These are phyloP conservation scores for Pseudogymnoascus sp. DNA, from an alignment of 2,329 filamentous ascomycete genomes.

Conservation along the genomic window DNA sequence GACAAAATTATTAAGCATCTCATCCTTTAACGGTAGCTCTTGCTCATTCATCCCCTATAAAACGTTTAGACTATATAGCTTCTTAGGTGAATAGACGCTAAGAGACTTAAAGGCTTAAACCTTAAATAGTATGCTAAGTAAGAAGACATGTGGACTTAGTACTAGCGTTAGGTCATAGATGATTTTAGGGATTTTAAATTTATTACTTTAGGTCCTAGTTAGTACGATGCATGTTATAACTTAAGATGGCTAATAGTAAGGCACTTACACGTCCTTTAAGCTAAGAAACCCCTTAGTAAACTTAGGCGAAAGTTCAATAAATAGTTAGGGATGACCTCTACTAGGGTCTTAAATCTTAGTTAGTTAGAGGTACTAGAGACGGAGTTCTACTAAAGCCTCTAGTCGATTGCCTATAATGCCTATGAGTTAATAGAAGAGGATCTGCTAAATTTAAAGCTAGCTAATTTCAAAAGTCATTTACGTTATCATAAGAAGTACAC, in stretches of 20 bases:
- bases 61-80: slow-evolving; percentile 30
- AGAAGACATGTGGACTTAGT: slow-evolving; percentile 27
- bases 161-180: slow-evolving; percentile 28
- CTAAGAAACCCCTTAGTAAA: slow-evolving; percentile 24
- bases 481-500: slow-evolving; percentile 24
- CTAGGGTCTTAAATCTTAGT: slow-evolving; percentile 25
- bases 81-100: slow-evolving; percentile 26
- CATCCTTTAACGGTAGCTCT: slow-evolving; percentile 26
- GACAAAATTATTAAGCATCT: slow-evolving; percentile 27
- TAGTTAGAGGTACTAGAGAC: slow-evolving; percentile 22
- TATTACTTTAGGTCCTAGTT: slow-evolving; percentile 19
- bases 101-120: slow-evolving; percentile 27
- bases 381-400: slow-evolving; percentile 20
- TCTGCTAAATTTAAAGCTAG: slow-evolving; percentile 23
- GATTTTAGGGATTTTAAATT: slow-evolving; percentile 26
- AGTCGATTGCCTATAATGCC: slow-evolving; percentile 23
- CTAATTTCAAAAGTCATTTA: slow-evolving; percentile 27
- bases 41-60: slow-evolving; percentile 26
- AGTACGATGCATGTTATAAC: not conserved
- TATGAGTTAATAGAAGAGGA: slow-evolving; percentile 24
- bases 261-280: slow-evolving; percentile 20
- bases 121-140: slow-evolving; percentile 28
- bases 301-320: slow-evolving; percentile 22
- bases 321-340: slow-evolving; percentile 16
- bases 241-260: not conserved